Evolutionary conservation across 2,329 filamentous ascomycete species (phyloP).

Genomic region (Phialophora chinensis): DNA sequence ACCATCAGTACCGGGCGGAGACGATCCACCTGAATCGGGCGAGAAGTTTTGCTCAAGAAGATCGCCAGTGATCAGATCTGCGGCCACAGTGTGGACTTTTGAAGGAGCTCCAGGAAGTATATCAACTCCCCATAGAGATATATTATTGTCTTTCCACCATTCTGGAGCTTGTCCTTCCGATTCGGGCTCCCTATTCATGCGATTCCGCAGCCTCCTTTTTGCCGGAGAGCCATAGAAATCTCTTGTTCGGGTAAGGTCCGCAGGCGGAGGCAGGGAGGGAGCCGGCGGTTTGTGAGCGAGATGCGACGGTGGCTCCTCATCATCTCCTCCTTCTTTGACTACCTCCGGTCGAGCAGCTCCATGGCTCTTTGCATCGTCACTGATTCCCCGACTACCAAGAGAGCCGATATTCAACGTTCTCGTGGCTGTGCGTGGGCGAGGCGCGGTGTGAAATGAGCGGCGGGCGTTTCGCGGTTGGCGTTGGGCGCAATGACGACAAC

Average conservation of each 20-base stretch:
- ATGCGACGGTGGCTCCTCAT: constrained; percentile 11
- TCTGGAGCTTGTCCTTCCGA: constrained; percentile 28
- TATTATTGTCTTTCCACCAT: constrained; percentile 36
- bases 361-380: constrained; percentile 20
- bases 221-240: constrained; percentile 34
- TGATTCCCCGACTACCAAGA: constrained; percentile 10
- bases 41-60: constrained; percentile 20
- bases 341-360: constrained; percentile 19
- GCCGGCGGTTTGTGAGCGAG: constrained; percentile 13
- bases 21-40: constrained; percentile 12
- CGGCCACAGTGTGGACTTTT: constrained; percentile 26
- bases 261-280: constrained; percentile 10
- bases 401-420: constrained; percentile 26
- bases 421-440: constrained; percentile 25
- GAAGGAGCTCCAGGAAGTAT: constrained; percentile 18
- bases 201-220: constrained; percentile 33
- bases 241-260: constrained; percentile 8
- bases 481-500: constrained; percentile 34
- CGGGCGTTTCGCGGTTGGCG: constrained; percentile 19
- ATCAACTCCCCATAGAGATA: constrained; percentile 25
- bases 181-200: constrained; percentile 24
- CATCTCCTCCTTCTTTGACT: constrained; percentile 17
- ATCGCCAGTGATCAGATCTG: constrained; percentile 31
- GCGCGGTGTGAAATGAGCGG: constrained; percentile 31
- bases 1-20: constrained; percentile 9